Conservation (phyloP, 2,329 filamentous ascomycete species). For the Cadophora luteo-olivacea region DNA sequence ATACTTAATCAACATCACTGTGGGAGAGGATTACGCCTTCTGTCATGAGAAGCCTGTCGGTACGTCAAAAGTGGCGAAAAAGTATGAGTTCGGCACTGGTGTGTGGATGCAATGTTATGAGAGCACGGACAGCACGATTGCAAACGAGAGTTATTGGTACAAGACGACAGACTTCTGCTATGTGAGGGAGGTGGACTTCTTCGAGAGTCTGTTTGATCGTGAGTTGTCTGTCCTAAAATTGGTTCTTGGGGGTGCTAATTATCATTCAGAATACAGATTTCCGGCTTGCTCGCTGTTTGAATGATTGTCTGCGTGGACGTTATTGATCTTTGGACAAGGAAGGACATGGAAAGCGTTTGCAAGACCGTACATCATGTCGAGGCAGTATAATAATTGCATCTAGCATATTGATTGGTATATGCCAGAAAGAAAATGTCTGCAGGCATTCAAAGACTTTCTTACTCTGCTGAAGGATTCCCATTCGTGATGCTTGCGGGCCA, state of each 20-base stretch:
- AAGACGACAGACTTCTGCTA: conserved; percentile 37
- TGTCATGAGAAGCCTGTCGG: conserved; percentile 23
- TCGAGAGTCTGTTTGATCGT: conserved; percentile 33
- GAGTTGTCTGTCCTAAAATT: conserved; percentile 8
- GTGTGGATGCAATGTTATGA: conserved; percentile 28
- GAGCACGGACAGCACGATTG: background rate
- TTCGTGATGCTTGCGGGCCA: background rate
- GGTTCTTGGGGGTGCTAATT: background rate
- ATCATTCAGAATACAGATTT: conserved; percentile 19
- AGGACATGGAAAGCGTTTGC: too few relatives aligned
- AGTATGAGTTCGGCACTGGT: conserved; percentile 22
- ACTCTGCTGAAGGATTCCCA: background rate
- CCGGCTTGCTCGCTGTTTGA: conserved; percentile 16
- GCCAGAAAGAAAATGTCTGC: background rate
- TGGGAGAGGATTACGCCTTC: conserved; percentile 33
- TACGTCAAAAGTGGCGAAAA: conserved; percentile 13
- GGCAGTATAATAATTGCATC: background rate
- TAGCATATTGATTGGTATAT: background rate
- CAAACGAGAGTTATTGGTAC: conserved; percentile 30
- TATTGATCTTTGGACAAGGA: too few relatives aligned
- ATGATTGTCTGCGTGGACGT: background rate
- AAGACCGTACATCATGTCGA: background rate
- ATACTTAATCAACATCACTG: conserved; percentile 33
- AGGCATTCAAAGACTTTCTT: background rate
- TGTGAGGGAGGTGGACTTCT: conserved; percentile 33